Conservation (phyloP, 805 yeast genomes). For the Myxozyma nipponensis region DNA sequence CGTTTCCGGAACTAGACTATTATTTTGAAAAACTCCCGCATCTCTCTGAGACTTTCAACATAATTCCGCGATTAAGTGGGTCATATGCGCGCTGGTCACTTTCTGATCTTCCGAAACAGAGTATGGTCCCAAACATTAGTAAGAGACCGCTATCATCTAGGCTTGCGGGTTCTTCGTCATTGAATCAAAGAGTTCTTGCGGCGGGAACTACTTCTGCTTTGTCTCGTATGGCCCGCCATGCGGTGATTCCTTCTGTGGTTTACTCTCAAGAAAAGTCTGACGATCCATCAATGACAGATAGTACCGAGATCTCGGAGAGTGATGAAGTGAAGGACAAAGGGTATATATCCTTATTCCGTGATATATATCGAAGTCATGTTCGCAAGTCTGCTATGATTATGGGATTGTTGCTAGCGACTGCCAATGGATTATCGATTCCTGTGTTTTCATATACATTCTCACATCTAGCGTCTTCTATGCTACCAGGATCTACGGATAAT, state of each 20-base stretch:
- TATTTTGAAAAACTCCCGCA: not conserved
- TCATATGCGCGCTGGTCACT: not conserved
- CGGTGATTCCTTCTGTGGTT: not conserved
- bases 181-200: not conserved
- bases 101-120: not conserved
- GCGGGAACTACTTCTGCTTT: not conserved
- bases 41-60: not conserved
- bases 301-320: not conserved
- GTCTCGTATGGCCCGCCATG: not conserved
- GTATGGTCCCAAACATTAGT: not conserved
- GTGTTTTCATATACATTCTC: constrained; percentile 76
- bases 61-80: not conserved
- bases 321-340: not conserved
- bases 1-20: not conserved
- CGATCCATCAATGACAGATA: not conserved
- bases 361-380: constrained; percentile 3
- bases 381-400: constrained; percentile 32
- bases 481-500: constrained; percentile 40
- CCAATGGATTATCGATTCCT: constrained; percentile 67
- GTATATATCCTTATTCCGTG: not conserved
- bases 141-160: not conserved
- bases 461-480: constrained; percentile 59
- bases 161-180: not conserved
- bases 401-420: constrained; percentile 53
- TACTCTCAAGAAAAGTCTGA: not conserved